Evolutionary conservation across 108 stramenopile species (phyloP).

Genomic region (Hondaea fermentalgiana): DNA sequence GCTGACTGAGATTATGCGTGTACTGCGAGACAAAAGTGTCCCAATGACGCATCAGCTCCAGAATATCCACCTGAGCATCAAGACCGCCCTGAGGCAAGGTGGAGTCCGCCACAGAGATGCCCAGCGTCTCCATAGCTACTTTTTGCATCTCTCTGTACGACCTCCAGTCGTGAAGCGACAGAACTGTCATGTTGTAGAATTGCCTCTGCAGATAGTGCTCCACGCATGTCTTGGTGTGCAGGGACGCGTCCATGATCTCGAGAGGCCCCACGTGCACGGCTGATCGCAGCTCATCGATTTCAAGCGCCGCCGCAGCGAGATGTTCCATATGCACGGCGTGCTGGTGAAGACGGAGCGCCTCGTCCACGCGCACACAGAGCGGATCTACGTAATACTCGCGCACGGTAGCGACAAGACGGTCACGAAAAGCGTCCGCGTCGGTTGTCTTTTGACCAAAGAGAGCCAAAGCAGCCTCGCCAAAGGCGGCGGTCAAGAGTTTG

Average conservation of each 20-base stretch:
- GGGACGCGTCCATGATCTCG: background rate
- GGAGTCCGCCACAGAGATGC: slow-evolving; percentile 44
- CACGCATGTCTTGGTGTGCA: slow-evolving; percentile 21
- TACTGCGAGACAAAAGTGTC: slow-evolving; percentile 45
- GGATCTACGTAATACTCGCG: background rate
- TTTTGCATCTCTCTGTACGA: slow-evolving; percentile 56
- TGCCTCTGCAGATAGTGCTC: slow-evolving; percentile 27
- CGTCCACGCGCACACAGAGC: slow-evolving; percentile 18
- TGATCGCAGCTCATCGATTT: background rate
- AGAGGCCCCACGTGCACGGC: slow-evolving; percentile 13
- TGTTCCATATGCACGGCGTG: slow-evolving; percentile 28
- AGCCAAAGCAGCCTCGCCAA: background rate
- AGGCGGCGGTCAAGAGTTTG: background rate
- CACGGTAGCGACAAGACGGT: background rate
- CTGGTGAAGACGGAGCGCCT: slow-evolving; percentile 21
- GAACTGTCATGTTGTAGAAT: slow-evolving; percentile 56
- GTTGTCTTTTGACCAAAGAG: background rate
- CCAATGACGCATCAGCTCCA: slow-evolving; percentile 57
- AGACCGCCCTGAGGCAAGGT: slow-evolving; percentile 51
- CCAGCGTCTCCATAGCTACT: slow-evolving; percentile 45
- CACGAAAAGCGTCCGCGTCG: background rate
- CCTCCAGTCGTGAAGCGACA: slow-evolving; percentile 58
- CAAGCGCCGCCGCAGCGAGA: background rate
- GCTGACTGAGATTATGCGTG: slow-evolving; percentile 61
- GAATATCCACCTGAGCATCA: slow-evolving; percentile 52